Conservation (phyloP, 306 rosid genomes). For the Corylus americana region DNA sequence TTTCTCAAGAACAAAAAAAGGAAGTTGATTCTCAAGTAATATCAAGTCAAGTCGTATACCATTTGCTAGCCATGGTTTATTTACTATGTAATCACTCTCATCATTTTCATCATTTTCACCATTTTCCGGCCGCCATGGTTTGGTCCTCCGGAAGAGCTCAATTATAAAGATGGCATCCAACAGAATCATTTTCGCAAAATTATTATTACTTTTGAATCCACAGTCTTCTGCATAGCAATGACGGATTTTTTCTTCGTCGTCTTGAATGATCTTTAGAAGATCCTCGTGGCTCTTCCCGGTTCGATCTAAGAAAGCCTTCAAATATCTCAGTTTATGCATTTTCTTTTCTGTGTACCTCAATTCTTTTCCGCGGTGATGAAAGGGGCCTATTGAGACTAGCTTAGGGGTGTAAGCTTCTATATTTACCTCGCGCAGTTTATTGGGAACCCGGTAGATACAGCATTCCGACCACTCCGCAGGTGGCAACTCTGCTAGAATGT, state of each 20-base stretch:
- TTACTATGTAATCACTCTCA: constrained; percentile 25
- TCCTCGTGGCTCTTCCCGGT: accelerated
- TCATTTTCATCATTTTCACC: too few relatives aligned
- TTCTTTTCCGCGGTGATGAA: constrained; percentile 8
- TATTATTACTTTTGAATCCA: neutral
- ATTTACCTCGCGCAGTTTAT: constrained; percentile 23
- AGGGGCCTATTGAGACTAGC: constrained; percentile 27
- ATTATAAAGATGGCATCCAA: constrained; percentile 37
- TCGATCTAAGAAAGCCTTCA: accelerated
- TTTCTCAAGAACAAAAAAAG: constrained; percentile 30
- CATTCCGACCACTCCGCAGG: neutral
- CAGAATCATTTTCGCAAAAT: neutral
- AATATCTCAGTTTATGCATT: neutral
- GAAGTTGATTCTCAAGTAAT: constrained; percentile 59
- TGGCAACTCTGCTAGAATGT: neutral
- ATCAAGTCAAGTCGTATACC: constrained; percentile 42
- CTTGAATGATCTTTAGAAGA: neutral
- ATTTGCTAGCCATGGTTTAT: constrained; percentile 46
- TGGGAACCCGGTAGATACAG: constrained; percentile 30
- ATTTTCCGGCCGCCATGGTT: too few relatives aligned
- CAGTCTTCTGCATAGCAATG: neutral
- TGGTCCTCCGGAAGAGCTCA: constrained; percentile 23
- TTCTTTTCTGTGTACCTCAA: constrained; percentile 26
- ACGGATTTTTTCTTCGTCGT: neutral
- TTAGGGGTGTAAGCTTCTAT: constrained; percentile 19